Evolutionary conservation across 2,329 filamentous ascomycete genomes (phyloP), one percentile per base, ranked within the genome.

Genomic region (Cladophialophora immunda): DNA sequence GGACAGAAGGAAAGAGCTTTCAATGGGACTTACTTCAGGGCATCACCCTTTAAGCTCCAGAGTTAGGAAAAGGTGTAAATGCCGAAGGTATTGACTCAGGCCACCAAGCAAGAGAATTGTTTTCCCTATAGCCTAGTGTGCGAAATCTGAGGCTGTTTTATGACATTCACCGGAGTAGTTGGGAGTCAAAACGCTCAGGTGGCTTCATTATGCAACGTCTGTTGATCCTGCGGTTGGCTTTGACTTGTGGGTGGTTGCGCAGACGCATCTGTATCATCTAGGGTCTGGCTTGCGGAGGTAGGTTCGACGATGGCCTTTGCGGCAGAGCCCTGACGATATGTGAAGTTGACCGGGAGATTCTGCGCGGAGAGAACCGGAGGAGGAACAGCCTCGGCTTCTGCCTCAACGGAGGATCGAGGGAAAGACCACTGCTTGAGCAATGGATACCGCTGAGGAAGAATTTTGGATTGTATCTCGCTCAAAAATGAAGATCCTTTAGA

Each of bases 261-360:
- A 78, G 73, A 85, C 78, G 71, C 87, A 81, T 79, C 83, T 19
- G 76, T 87, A 83, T 77, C 90, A 73, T 86, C 54, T 78, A 87
- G 73, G 80, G 87, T 74, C 79, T 86, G 75, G 84, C 92, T 78
- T 83, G 87, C 78, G 82, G 84, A 69, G 73, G 80, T 69, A 72
- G 83, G 84, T 62, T 88, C 85, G 53, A 85, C 77, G 3, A 82
- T 80, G 66, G 88, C 88, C 62, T 88, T 89, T 29, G 94, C 90
- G 62, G 90, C 90, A 0, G 91, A 87, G 68, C 97, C 97, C 79
- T 97, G 94, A 41, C 91, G 90, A 79, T 96, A 97, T 69, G 78
- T 90, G 56, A 70, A 73, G 62, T 70, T 70, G 57, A 70, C 69
- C 62, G 75, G 64, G 72, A 68, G 41, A 50, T 77, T 63, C 73